Evolutionary conservation across 371 early-diverging fungal species (phyloP).

Genomic region (Mortierella sp.): DNA sequence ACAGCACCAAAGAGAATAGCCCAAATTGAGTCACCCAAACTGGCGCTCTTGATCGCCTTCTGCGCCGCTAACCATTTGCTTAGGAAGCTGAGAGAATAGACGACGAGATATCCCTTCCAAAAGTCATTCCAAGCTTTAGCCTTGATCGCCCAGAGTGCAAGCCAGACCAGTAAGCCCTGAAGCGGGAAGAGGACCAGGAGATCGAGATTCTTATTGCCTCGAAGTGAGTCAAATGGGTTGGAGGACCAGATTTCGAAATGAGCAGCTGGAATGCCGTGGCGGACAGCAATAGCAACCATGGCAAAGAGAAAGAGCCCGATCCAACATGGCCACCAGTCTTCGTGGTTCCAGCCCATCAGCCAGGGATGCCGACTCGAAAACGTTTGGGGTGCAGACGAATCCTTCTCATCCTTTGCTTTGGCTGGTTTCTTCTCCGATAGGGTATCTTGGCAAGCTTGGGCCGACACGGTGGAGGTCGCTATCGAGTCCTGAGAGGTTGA

Average conservation of each 20-base stretch:
- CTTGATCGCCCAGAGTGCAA: constrained; percentile 56
- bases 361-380: constrained; percentile 46
- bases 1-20: constrained; percentile 68
- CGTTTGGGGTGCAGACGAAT: neutral
- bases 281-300: constrained; percentile 60
- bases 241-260: constrained; percentile 60
- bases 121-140: constrained; percentile 58
- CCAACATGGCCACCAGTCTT: constrained; percentile 76
- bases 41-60: constrained; percentile 58
- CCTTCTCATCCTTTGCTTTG: neutral
- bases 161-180: constrained; percentile 63
- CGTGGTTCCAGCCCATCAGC: constrained; percentile 71
- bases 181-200: constrained; percentile 62
- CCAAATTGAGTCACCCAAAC: constrained; percentile 72
- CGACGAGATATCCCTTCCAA: constrained; percentile 59
- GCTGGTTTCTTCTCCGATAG: constrained; percentile 4
- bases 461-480: constrained; percentile 16
- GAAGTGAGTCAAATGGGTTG: constrained; percentile 67
- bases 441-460: neutral
- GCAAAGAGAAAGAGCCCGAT: constrained; percentile 71
- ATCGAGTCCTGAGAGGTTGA: constrained; percentile 15
- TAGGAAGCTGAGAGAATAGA: constrained; percentile 61
- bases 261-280: constrained; percentile 59
- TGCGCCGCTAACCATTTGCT: constrained; percentile 70
- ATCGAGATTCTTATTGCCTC: constrained; percentile 55